Percentiles rank a stretch among this genome's conserved stretches.
Evolutionary conservation across 1,139 yeast genomes (phyloP).

Genomic region (Candida gigantensis): DNA sequence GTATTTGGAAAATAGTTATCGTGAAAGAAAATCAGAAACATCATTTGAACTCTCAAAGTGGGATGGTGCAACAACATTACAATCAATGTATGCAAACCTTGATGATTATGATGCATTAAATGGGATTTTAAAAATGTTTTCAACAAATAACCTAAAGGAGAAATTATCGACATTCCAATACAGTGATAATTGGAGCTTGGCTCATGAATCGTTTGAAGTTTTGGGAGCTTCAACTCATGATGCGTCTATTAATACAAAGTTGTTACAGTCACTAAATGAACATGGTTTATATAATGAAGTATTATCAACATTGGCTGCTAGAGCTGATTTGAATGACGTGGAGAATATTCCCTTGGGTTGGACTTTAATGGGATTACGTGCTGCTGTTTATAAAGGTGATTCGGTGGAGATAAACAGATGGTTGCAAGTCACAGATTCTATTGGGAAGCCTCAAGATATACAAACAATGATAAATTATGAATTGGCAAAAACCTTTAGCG

Average conservation of each 20-base stretch:
- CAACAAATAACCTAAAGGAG: conserved; percentile 67
- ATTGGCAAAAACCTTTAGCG: conserved; percentile 60
- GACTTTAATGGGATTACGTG: conserved; percentile 70
- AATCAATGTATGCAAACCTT: conserved; percentile 79
- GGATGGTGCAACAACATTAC: conserved; percentile 57
- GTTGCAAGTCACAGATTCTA: conserved; percentile 41
- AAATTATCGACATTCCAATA: conserved; percentile 80
- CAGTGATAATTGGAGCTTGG: conserved; percentile 84
- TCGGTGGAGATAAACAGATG: conserved; percentile 55
- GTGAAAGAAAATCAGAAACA: conserved; percentile 39
- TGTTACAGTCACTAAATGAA: conserved; percentile 40
- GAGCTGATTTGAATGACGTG: conserved; percentile 25
- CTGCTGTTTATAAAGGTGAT: conserved; percentile 70
- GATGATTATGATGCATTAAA: conserved; percentile 90
- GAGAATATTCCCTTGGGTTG: conserved; percentile 47
- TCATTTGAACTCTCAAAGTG: conserved; percentile 28
- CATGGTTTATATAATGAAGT: conserved; percentile 48
- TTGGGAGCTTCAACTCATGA: conserved; percentile 47
- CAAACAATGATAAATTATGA: conserved; percentile 61
- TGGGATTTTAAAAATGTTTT: conserved; percentile 77
- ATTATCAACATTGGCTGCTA: conserved; percentile 33
- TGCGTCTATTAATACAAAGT: conserved; percentile 34
- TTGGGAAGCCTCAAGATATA: conserved; percentile 48
- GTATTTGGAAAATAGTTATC: conserved; percentile 75
- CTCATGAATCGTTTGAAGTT: conserved; percentile 82